These are phyloP conservation scores for Arthrobotrys entomopaga DNA, from an alignment of 2,329 filamentous ascomycete genomes.

Conservation along the genomic window DNA sequence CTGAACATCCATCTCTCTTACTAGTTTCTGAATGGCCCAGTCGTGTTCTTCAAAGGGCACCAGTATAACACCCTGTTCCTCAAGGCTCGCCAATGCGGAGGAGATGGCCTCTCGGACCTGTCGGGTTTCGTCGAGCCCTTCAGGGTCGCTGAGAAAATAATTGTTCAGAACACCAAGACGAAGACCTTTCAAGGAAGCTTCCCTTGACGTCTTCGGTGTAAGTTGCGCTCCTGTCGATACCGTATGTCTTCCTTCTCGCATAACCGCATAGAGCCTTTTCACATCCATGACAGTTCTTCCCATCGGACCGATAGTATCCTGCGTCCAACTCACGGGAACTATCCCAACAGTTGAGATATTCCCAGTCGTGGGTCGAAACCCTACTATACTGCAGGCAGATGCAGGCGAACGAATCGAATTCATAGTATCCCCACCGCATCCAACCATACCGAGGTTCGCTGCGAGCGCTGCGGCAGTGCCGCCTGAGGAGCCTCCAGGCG, in stretches of 20 bases:
- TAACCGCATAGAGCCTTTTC: slow-evolving; percentile 66
- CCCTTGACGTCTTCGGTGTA: not conserved
- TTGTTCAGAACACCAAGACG: slow-evolving; percentile 16
- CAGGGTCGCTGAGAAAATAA: slow-evolving; percentile 12
- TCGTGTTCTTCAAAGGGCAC: not conserved
- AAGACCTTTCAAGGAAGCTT: slow-evolving; percentile 4
- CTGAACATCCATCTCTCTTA: slow-evolving; percentile 16
- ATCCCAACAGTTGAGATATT: slow-evolving; percentile 67
- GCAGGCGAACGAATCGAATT: slow-evolving; percentile 73
- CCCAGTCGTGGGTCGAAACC: slow-evolving; percentile 69
- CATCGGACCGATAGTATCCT: slow-evolving; percentile 70
- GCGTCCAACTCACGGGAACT: slow-evolving; percentile 69
- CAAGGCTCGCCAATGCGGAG: slow-evolving; percentile 2
- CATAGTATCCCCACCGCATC: slow-evolving; percentile 71
- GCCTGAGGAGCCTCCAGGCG: slow-evolving; percentile 73
- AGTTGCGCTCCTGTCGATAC: not conserved
- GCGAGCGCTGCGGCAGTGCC: slow-evolving; percentile 71
- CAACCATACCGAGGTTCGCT: slow-evolving; percentile 69
- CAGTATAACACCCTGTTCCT: not conserved
- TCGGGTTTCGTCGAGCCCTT: slow-evolving; percentile 6
- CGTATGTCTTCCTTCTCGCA: slow-evolving; percentile 62
- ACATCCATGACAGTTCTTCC: slow-evolving; percentile 67
- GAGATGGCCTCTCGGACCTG: slow-evolving; percentile 3
- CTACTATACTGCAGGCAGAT: slow-evolving; percentile 71
- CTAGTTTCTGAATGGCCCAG: slow-evolving; percentile 17